Evolutionary conservation across 2,329 filamentous ascomycete genomes (phyloP), one percentile per base, ranked within the genome.

Genomic region (Colletotrichum tropicicola): DNA sequence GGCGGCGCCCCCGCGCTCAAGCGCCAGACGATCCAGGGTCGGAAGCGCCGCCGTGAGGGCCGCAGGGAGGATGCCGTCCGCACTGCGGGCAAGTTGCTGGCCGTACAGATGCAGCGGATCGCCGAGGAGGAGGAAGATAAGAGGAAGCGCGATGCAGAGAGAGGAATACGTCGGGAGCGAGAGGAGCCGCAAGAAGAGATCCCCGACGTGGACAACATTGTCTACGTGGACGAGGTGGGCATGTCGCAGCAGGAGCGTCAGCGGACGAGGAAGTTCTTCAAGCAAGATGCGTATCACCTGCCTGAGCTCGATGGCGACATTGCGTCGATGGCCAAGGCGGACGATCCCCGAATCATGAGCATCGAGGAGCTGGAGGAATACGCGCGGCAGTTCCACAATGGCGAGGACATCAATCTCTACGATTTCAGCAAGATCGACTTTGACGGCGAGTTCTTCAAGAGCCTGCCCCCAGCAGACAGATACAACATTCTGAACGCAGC

Each of bases 371-470:
- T 99, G 63, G 93, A 98, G 78, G 91, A 95, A 69, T 99, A 99
- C 75, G 95, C 97, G 3, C 85, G 91, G 54, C 94, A 98, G 68
- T 98, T 98, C 72, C 89, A 98, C 72, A 89, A 89, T 66, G 96
- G 96, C 58, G 94, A 98, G 77, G 95, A 98, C 75, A 91, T 98
- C 71, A 90, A 91, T 69, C 79, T 94, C 5, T 98, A 98, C 78
- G 95, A 98, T 78, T 99, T 99, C 74, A 97, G 92, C 74, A 98
- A 98, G 79, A 99, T 99, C 71, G 96, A 99, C 74, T 99, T 98
- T 72, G 92, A 98, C 69, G 93, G 94, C 69, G 89, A 95, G 12
- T 99, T 99, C 78, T 99, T 99, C 80, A 88, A 92, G 75, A 97
- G 93, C 74, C 79, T 99, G 61, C 96, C 97, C 0, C 85, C 94